phyloP scores from a whole-genome alignment of 306 rosid genomes.

The Leucaena leucocephala region DNA sequence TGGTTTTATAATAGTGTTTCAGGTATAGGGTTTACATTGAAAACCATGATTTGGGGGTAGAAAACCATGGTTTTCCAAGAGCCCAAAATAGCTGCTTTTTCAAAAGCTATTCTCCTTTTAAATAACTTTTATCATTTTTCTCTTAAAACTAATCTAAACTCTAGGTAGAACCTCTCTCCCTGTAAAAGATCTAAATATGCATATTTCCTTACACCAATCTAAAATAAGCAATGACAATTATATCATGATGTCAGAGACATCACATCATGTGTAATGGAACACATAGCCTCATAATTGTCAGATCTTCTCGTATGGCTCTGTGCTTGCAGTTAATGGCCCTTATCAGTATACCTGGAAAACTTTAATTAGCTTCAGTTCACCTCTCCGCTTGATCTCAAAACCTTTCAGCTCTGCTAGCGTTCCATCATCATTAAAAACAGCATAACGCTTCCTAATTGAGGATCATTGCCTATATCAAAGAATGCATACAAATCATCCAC shows the following conservation, averaged over 20 bases:
- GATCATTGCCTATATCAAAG: conserved; percentile 84
- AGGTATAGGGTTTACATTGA: too few relatives aligned
- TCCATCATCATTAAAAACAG: conserved; percentile 97
- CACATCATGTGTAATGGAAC: conserved; percentile 7
- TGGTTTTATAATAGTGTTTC: too few relatives aligned
- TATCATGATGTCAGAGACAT: conserved; percentile 11
- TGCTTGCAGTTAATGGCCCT: conserved; percentile 27
- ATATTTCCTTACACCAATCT: conserved; percentile 12
- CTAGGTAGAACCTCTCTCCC: neutral
- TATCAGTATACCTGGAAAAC: conserved; percentile 85
- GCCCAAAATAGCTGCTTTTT: too few relatives aligned
- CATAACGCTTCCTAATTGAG: conserved; percentile 96
- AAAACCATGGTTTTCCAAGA: too few relatives aligned
- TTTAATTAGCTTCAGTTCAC: conserved; percentile 97
- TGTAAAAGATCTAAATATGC: conserved; percentile 18
- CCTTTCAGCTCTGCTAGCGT: conserved; percentile 98
- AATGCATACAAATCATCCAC: conserved; percentile 17
- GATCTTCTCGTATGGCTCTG: neutral
- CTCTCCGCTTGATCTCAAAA: conserved; percentile 99
- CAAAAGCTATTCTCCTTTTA: too few relatives aligned
- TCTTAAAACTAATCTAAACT: too few relatives aligned
- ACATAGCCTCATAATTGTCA: conserved; percentile 28
- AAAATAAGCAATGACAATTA: neutral
- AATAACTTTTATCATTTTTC: too few relatives aligned
- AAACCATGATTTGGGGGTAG: too few relatives aligned